phyloP scores from a whole-genome alignment of 768 basidiomycete genomes.

The Albatrellus ellisii region DNA sequence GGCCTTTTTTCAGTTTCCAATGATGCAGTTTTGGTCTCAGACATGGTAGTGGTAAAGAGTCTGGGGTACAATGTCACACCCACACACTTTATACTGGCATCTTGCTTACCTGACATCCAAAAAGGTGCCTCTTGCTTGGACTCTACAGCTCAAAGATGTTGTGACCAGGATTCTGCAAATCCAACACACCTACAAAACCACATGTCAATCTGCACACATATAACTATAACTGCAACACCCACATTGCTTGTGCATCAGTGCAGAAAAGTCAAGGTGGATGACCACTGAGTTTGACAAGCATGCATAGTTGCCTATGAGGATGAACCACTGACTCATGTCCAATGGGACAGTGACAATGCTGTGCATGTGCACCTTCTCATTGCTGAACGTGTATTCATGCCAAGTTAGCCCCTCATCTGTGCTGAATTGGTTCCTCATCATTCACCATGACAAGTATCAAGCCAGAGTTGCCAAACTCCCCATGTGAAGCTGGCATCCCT shows the following conservation, averaged over 20 bases:
- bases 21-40: slow-evolving; percentile 68
- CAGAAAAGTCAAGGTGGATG: slow-evolving; percentile 81
- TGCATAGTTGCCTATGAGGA: slow-evolving; percentile 60
- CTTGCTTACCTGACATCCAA: slow-evolving; percentile 67
- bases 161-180: slow-evolving; percentile 52
- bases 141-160: slow-evolving; percentile 99
- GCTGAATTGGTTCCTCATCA: slow-evolving; percentile 89
- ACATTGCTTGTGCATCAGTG: slow-evolving; percentile 70
- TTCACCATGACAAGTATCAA: slow-evolving; percentile 89
- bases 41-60: slow-evolving; percentile 85
- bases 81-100: background rate
- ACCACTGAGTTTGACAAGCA: slow-evolving; percentile 38
- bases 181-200: slow-evolving; percentile 43
- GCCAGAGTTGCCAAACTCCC: slow-evolving; percentile 98
- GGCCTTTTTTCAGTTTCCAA: slow-evolving; percentile 55
- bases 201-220: slow-evolving; percentile 4
- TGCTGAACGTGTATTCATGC: slow-evolving; percentile 76
- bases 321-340: slow-evolving; percentile 86
- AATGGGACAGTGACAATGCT: slow-evolving; percentile 78
- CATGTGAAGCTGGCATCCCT: slow-evolving; percentile 96
- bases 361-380: slow-evolving; percentile 59
- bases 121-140: slow-evolving; percentile 83
- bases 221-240: slow-evolving; percentile 18
- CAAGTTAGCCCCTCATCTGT: slow-evolving; percentile 82
- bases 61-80: slow-evolving; percentile 25